These are phyloP conservation scores for Backusella tarrabulga DNA, from an alignment of 192 early-diverging fungal species.

Conservation along the genomic window DNA sequence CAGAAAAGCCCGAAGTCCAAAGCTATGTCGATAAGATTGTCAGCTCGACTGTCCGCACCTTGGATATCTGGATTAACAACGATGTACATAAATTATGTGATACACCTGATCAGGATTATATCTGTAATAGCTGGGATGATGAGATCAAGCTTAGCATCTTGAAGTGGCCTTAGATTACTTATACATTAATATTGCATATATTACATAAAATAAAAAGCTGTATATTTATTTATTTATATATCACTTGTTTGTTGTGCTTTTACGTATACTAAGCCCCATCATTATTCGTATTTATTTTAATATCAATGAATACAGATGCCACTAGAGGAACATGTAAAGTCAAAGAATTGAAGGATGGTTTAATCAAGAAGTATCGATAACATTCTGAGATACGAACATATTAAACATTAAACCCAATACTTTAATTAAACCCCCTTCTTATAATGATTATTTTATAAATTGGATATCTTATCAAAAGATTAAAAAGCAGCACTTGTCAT, in stretches of 20 bases:
- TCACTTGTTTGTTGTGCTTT: neutral
- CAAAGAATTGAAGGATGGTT: too few species aligned
- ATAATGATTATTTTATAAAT: too few species aligned
- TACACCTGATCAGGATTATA: conserved; percentile 8
- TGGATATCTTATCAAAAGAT: too few species aligned
- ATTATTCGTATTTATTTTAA: too few species aligned
- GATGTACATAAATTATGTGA: conserved; percentile 30
- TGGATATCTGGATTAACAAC: conserved; percentile 23
- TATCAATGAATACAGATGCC: too few species aligned
- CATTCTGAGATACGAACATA: too few species aligned
- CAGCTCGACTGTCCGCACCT: conserved; percentile 9
- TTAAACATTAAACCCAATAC: too few species aligned
- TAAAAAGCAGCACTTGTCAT: too few species aligned
- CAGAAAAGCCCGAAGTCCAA: conserved; percentile 23
- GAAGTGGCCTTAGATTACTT: conserved; percentile 30
- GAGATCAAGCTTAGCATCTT: conserved; percentile 35
- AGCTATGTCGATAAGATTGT: conserved; percentile 19
- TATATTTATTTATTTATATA: neutral
- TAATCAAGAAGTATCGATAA: too few species aligned
- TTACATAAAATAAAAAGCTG: conserved; percentile 2
- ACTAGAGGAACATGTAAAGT: too few species aligned
- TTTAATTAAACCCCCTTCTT: too few species aligned
- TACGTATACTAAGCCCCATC: neutral
- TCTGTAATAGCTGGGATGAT: conserved; percentile 37
- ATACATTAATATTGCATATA: neutral